Conservation (phyloP, 1,284 basidiomycete species). For the Ceratobasidium sp. region DNA sequence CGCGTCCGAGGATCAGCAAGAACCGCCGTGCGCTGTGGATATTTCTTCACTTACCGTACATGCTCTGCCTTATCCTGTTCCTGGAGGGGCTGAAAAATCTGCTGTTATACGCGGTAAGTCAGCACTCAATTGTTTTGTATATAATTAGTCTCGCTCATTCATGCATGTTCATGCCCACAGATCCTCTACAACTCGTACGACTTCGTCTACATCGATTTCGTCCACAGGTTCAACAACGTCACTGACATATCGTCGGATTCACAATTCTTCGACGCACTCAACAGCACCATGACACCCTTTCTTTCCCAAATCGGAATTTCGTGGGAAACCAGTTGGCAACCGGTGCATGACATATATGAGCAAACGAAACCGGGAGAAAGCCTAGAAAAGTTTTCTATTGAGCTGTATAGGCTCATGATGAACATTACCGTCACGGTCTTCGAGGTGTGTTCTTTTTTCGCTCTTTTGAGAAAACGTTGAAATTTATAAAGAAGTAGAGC, state of each 20-base stretch:
- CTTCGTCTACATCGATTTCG: neutral
- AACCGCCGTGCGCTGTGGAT: conserved; percentile 38
- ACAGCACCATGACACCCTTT: conserved; percentile 21
- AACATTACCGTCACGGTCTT: conserved; percentile 28
- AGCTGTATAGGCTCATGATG: conserved; percentile 27
- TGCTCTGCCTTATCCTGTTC: conserved; percentile 30
- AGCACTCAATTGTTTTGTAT: no score
- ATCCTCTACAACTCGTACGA: conserved; percentile 20
- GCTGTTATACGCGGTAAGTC: no score
- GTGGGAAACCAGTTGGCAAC: conserved; percentile 1
- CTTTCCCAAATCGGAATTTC: conserved; percentile 19
- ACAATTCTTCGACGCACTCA: neutral
- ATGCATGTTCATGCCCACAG: neutral
- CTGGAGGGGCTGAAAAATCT: conserved; percentile 32
- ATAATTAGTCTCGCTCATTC: no score
- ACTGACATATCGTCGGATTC: neutral
- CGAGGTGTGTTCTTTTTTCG: conserved; percentile 4
- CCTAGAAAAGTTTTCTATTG: neutral
- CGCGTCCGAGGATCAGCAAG: conserved; percentile 32
- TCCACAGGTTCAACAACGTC: no score
- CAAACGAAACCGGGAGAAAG: neutral
- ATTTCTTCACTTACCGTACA: conserved; percentile 21
- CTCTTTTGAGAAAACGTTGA: neutral
- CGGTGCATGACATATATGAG: neutral
- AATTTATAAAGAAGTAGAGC: neutral